phyloP scores from a whole-genome alignment of 768 basidiomycete species.

The Boletus barrowsii region DNA sequence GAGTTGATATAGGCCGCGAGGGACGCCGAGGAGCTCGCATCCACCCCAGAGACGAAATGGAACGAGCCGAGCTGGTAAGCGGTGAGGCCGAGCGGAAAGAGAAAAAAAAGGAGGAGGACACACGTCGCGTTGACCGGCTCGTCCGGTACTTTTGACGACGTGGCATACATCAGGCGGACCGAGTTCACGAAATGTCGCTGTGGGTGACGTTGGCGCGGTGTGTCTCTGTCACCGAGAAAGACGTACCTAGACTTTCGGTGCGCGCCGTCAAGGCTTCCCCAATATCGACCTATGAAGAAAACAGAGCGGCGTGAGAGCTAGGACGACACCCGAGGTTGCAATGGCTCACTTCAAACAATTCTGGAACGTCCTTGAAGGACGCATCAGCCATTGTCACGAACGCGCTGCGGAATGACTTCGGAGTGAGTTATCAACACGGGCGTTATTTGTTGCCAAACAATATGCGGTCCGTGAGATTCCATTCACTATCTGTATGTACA shows the following conservation, averaged over 20 bases:
- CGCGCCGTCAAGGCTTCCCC: constrained; percentile 87
- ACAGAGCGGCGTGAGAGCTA: not conserved
- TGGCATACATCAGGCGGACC: constrained; percentile 97
- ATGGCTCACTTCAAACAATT: constrained; percentile 83
- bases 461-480: constrained; percentile 4
- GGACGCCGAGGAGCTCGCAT: constrained; percentile 96
- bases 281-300: constrained; percentile 64
- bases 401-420: not conserved
- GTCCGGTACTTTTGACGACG: constrained; percentile 88
- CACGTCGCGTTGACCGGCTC: constrained; percentile 83
- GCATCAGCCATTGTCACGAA: constrained; percentile 55
- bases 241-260: constrained; percentile 88
- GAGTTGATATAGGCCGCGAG: constrained; percentile 98
- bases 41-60: constrained; percentile 97
- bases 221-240: not conserved
- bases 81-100: too few relatives aligned
- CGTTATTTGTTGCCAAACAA: constrained; percentile 30
- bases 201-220: not conserved
- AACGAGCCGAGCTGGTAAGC: constrained; percentile 80
- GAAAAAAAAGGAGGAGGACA: constrained; percentile 26
- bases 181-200: constrained; percentile 94
- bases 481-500: constrained; percentile 8
- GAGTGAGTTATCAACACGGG: too few relatives aligned
- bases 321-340: not conserved
- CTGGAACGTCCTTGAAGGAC: constrained; percentile 90